phyloP scores from a whole-genome alignment of 2,329 filamentous ascomycete species.

The Sodiomyces alkalinus region DNA sequence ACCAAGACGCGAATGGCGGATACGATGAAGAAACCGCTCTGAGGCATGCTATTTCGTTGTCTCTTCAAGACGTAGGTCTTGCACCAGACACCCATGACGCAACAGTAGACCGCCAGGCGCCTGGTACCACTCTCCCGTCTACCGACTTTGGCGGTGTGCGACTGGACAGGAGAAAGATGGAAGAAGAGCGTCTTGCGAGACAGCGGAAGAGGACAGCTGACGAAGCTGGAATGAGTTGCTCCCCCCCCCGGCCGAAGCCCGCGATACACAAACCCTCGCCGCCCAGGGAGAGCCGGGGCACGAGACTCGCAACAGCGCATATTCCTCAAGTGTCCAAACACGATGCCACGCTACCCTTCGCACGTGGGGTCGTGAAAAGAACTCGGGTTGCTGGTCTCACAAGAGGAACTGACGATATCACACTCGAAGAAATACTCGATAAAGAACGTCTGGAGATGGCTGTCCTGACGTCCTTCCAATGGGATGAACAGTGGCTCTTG shows the following conservation, averaged over 20 bases:
- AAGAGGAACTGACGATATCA: constrained; percentile 57
- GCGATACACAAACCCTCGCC: not conserved
- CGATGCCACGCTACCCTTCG: constrained; percentile 22
- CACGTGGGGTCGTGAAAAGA: constrained; percentile 57
- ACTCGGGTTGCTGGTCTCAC: constrained; percentile 58
- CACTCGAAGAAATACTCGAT: constrained; percentile 74
- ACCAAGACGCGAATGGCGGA: constrained; percentile 10
- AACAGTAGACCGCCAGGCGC: not conserved
- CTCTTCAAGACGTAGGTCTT: constrained; percentile 29
- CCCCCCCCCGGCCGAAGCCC: too few relatives aligned
- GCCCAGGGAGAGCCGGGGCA: too few relatives aligned
- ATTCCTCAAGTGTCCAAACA: not conserved
- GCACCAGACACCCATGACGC: too few relatives aligned
- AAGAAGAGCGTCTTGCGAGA: constrained; percentile 64
- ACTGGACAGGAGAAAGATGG: constrained; percentile 70
- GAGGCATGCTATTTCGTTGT: constrained; percentile 44
- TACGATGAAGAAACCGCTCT: constrained; percentile 42
- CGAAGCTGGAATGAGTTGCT: too few relatives aligned
- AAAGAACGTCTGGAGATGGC: constrained; percentile 56
- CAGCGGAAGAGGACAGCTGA: constrained; percentile 35
- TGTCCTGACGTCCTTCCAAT: constrained; percentile 75
- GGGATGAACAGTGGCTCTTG: constrained; percentile 68
- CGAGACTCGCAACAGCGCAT: not conserved
- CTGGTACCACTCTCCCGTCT: too few relatives aligned
- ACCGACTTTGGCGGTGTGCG: constrained; percentile 26